Base-by-base conservation (phyloP, 495 filamentous ascomycete species). In the Hypoxylon subgilvum region DNA sequence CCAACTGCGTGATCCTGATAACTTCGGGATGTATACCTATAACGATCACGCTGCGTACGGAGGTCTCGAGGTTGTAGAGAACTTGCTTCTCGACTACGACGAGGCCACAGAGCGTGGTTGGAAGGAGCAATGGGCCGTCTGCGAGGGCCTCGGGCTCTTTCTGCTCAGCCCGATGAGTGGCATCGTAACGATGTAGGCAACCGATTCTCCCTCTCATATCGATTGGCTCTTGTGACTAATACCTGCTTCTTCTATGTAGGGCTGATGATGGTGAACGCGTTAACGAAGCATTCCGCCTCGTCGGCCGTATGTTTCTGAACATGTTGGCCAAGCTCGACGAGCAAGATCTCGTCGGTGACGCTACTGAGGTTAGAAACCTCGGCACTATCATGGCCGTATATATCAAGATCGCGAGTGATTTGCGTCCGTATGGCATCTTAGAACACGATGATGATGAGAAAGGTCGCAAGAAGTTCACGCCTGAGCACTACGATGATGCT, bases 1-100 rank as follows among this genome's bases (percentile, higher is more conserved):
- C 38, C 13, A 30, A 21, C 27, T 74, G 13, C 68, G 72, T 9
- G 52, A 61, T 41, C 72, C 72, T 1, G 74, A 74, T 43, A 53
- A 55, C 49, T 74, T 75, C 25, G 8, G 17, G 25, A 75, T 75
- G 71, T 70, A 72, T 52, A 74, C 69, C 0, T 75, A 67, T 62
- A 74, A 74, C 35, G 68, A 73, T 41, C 71, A 75, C 34, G 47
- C 31, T 3, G 61, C 36, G 8, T 74, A 74, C 32, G 72, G 74
- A 21, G 22, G 60, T 7, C 13, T 76, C 18, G 72, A 76, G 59
- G 42, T 71, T 6, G 4, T 74, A 17, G 57, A 76, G 56, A 76
- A 76, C 46, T 49, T 74, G 27, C 43, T 74, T 14, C 69, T 76
- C 3, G 71, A 76, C 61, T 74, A 58, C 40, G 66, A 65, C 35